These are phyloP conservation scores for Fusarium albidum DNA, from an alignment of 2,329 filamentous ascomycete species.

Conservation along the genomic window DNA sequence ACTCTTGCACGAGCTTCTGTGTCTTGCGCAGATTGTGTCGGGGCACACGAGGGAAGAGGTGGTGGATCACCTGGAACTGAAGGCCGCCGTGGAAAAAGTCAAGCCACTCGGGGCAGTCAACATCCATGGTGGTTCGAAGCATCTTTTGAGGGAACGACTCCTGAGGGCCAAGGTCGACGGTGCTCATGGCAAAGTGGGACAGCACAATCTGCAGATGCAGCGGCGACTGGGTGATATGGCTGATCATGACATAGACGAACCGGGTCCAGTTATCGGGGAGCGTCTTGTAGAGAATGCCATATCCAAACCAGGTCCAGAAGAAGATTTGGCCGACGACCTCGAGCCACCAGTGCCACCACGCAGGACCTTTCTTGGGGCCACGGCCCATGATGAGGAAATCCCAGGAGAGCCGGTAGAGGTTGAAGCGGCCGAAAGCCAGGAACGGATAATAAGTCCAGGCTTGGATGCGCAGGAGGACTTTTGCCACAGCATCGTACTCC, in stretches of 20 bases:
- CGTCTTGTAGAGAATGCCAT: conserved; percentile 76
- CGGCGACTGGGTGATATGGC: conserved; percentile 81
- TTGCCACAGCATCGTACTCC: conserved; percentile 78
- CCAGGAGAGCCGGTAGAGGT: conserved; percentile 85
- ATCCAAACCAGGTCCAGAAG: conserved; percentile 91
- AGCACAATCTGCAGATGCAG: conserved; percentile 91
- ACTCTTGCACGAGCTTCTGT: conserved; percentile 80
- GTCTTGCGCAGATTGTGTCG: conserved; percentile 81
- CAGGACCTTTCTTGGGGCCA: conserved; percentile 77
- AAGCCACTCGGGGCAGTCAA: conserved; percentile 87
- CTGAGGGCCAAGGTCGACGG: conserved; percentile 80
- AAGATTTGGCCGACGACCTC: conserved; percentile 78
- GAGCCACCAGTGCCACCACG: conserved; percentile 85
- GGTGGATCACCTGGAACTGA: conserved; percentile 90
- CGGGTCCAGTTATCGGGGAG: conserved; percentile 76
- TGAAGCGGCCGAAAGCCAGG: conserved; percentile 84
- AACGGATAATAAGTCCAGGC: conserved; percentile 85
- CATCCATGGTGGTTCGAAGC: conserved; percentile 92
- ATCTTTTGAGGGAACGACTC: conserved; percentile 93
- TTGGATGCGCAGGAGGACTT: conserved; percentile 75
- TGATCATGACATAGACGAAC: conserved; percentile 78
- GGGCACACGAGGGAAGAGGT: conserved; percentile 84
- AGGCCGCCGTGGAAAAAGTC: conserved; percentile 90
- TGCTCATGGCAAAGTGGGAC: conserved; percentile 94
- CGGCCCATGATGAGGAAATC: conserved; percentile 75